Conservation (phyloP, 345 rosid genomes). For the Citrus mangshanensis region DNA sequence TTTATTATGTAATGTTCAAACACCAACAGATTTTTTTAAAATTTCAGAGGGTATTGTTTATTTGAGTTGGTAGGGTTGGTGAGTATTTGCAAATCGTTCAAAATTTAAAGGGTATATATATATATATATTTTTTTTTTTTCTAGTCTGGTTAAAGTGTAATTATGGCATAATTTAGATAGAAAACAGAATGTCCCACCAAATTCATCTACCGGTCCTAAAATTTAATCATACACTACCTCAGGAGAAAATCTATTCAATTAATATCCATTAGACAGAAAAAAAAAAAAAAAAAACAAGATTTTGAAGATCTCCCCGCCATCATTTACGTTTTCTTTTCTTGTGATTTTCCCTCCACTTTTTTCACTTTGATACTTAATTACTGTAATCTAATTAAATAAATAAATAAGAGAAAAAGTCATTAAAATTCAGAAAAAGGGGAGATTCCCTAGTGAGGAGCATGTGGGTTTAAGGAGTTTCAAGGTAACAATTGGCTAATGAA, state of each 20-base stretch:
- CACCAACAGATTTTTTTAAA: too few relatives aligned
- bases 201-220: background rate
- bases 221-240: background rate
- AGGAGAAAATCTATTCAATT: background rate
- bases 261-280: background rate
- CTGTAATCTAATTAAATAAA: too few relatives aligned
- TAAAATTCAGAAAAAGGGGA: background rate
- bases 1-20: too few relatives aligned
- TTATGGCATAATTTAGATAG: background rate
- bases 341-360: background rate
- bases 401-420: background rate
- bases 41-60: too few relatives aligned
- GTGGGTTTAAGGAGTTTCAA: conserved; percentile 9
- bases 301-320: background rate
- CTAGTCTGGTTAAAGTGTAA: background rate
- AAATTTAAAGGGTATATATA: background rate
- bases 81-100: too few relatives aligned
- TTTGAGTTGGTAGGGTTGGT: too few relatives aligned
- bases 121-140: too few relatives aligned
- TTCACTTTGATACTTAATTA: background rate
- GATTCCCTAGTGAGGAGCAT: conserved; percentile 1
- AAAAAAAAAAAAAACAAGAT: background rate
- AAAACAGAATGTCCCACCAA: background rate
- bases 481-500: background rate
- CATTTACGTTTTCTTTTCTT: background rate